Conservation (phyloP, 495 filamentous ascomycete genomes). For the Hypoxylon lienhwacheense region DNA sequence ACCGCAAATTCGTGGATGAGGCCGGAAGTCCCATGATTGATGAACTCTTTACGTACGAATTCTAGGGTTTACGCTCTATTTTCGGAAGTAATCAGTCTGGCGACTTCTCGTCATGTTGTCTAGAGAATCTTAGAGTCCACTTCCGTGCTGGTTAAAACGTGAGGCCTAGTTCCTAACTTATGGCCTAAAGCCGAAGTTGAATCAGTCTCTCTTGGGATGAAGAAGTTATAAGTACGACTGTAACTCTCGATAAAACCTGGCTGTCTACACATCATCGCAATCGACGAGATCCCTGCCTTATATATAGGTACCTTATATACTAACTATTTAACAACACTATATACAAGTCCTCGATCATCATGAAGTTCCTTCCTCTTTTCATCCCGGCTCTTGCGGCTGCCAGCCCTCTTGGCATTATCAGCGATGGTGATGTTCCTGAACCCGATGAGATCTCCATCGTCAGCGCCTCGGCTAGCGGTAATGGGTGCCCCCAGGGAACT, state of each 20-base stretch:
- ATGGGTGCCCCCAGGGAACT: constrained; percentile 57
- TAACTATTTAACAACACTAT: constrained; percentile 14
- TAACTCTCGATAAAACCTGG: constrained; percentile 36
- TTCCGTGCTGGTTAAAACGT: constrained; percentile 7
- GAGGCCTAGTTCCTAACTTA: background rate
- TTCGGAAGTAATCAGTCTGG: constrained; percentile 27
- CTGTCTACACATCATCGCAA: constrained; percentile 33
- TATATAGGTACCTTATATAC: too few species aligned
- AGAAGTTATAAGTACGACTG: constrained; percentile 40
- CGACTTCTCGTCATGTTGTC: constrained; percentile 22
- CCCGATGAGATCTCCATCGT: constrained; percentile 51
- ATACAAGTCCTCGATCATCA: too few species aligned
- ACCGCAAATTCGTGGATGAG: constrained; percentile 49
- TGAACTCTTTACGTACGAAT: constrained; percentile 21
- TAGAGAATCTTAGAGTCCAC: constrained; percentile 18
- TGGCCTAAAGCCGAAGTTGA: background rate
- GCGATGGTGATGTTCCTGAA: constrained; percentile 42
- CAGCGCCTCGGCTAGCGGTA: constrained; percentile 62
- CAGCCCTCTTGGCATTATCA: constrained; percentile 43
- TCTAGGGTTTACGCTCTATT: constrained; percentile 32
- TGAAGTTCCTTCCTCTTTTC: constrained; percentile 52
- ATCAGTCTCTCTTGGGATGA: background rate
- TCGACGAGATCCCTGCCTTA: constrained; percentile 19
- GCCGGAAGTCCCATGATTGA: constrained; percentile 36
- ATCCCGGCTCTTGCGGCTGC: constrained; percentile 50